Conservation (phyloP, 148 eudicot genomes). For the Rhododendron mucronatum region DNA sequence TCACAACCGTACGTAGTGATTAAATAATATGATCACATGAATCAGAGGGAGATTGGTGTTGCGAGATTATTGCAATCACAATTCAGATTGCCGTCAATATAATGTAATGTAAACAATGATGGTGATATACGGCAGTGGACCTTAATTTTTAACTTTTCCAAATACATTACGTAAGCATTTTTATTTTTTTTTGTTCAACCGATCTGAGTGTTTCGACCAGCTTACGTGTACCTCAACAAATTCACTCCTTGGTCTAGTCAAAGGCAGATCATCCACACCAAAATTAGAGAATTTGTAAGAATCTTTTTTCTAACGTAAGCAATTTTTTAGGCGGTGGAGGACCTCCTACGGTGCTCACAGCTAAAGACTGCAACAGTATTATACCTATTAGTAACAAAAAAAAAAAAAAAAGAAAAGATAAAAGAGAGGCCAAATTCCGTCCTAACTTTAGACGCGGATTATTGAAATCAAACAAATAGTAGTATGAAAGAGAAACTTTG, state of each 20-base stretch:
- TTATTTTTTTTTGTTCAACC: no score
- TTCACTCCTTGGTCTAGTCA: not conserved
- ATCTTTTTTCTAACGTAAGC: not conserved
- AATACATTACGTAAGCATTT: not conserved
- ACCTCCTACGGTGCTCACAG: not conserved
- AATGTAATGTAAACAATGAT: not conserved
- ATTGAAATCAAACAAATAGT: no score
- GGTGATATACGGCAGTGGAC: not conserved
- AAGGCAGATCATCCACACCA: no score
- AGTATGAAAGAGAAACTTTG: not conserved
- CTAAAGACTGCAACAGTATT: not conserved
- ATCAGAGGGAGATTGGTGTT: not conserved
- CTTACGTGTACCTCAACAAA: no score
- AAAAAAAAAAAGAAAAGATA: no score
- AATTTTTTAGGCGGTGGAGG: not conserved
- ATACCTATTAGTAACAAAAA: no score
- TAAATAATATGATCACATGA: not conserved
- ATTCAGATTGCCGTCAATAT: not conserved
- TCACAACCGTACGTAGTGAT: not conserved
- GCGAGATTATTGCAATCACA: not conserved
- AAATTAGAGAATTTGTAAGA: no score
- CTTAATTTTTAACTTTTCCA: not conserved
- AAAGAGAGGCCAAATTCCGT: not conserved
- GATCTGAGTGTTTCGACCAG: no score
- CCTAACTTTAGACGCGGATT: not conserved